phyloP scores from a whole-genome alignment of 2,329 filamentous ascomycete genomes.

The Aspergillus texensis region DNA sequence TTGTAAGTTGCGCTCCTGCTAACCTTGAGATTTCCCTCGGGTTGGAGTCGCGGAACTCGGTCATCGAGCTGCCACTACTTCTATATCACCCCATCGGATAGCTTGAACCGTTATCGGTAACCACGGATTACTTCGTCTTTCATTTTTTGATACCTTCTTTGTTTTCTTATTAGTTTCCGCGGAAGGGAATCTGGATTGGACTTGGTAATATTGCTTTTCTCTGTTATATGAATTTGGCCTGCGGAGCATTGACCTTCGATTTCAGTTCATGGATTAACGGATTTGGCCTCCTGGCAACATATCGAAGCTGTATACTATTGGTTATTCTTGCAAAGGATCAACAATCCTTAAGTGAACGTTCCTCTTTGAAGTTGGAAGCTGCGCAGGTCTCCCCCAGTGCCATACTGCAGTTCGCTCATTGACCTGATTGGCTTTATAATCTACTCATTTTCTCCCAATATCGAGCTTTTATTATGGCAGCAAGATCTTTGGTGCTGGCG shows the following conservation, averaged over 20 bases:
- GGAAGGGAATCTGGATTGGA: not conserved
- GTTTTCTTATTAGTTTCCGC: not conserved
- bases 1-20: not conserved
- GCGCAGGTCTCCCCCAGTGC: not conserved
- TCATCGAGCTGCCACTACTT: not conserved
- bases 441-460: not conserved
- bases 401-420: not conserved
- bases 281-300: not conserved
- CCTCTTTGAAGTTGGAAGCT: not conserved
- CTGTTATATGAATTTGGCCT: not conserved
- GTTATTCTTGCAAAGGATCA: not conserved
- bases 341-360: not conserved
- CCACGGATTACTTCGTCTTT: not conserved
- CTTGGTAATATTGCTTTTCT: too few relatives aligned
- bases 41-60: not conserved
- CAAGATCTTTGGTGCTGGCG: conserved; percentile 12
- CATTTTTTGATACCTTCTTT: not conserved
- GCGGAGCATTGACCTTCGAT: not conserved
- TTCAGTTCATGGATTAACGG: not conserved
- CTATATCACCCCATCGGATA: not conserved
- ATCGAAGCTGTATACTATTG: not conserved
- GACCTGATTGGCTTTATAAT: not conserved
- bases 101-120: not conserved
- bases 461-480: conserved; percentile 17
- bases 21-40: not conserved